Evolutionary conservation across 345 rosid genomes (phyloP).

Genomic region (Euphorbia peplus): DNA sequence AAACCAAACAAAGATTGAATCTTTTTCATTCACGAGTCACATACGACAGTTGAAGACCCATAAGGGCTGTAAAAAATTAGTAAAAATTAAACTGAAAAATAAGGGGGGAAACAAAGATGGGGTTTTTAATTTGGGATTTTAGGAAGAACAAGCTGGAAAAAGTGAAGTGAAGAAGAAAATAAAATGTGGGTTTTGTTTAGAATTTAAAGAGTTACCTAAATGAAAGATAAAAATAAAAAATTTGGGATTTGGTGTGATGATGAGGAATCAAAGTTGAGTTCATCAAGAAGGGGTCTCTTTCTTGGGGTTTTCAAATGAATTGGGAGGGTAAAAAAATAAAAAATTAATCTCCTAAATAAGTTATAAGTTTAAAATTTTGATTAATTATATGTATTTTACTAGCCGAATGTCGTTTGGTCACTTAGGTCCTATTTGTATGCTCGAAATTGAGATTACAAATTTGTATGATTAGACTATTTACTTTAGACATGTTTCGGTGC

Average conservation of each 20-base stretch:
- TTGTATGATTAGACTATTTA: no score
- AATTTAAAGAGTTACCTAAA: not conserved
- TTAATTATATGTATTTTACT: no score
- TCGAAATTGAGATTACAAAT: no score
- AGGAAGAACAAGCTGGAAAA: conserved; percentile 11
- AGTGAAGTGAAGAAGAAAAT: conserved; percentile 11
- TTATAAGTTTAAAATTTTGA: not conserved
- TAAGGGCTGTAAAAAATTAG: not conserved
- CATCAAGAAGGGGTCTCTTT: conserved; percentile 58
- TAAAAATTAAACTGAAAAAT: not conserved
- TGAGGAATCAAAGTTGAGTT: conserved; percentile 61
- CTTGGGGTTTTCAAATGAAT: conserved; percentile 92
- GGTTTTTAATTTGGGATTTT: conserved; percentile 7
- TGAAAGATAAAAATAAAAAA: conserved; percentile 11
- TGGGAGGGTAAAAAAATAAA: conserved; percentile 45
- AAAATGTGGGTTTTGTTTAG: conserved; percentile 26
- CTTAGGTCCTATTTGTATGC: no score
- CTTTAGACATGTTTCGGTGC: no score
- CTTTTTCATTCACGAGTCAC: conserved; percentile 48
- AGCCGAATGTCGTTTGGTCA: no score
- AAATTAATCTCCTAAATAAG: not conserved
- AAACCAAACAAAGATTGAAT: conserved; percentile 40
- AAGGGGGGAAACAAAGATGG: conserved; percentile 5
- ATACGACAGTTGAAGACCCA: conserved; percentile 27
- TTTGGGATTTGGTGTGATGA: conserved; percentile 53